Base-by-base conservation (phyloP, 2,329 filamentous ascomycete species). In the Xylariaceae sp. region DNA sequence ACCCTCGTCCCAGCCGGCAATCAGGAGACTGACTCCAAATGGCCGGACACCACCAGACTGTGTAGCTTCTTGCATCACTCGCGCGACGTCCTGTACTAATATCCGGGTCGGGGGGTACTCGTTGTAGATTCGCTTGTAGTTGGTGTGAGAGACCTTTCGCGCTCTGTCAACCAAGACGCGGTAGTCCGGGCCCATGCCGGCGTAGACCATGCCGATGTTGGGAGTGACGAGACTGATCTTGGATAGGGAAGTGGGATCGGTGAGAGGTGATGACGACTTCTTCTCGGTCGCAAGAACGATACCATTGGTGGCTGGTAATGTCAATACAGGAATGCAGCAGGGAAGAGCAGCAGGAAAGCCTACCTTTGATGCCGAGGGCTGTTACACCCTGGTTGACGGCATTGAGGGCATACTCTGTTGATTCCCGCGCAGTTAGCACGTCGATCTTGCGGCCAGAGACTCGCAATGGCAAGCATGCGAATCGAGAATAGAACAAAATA, bases 111-210 rank as follows among this genome's bases (percentile, higher is more conserved):
- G 94, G n/a, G 94, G 94, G 80, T 99, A 99, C 80, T 99, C 94
- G 79, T 99, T 99, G 83, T 99, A 99, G 80, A 99, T 92, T 76
- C 94, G 91, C 86, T 99, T 99, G 87, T 99, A 99, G 76, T 88
- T 89, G 52, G 94, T 96, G 80, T 99, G 94, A 58, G 92, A 96
- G 68, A 97, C 94, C 78, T 97, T 99, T 74, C 94, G 92, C 69
- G 94, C 94, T 77, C 92, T 93, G 82, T 99, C 94, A 69, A 97
- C 94, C 57, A 99, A 84, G 59, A 99, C 91, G 76, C 94, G 88
- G 81, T 97, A 99, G 77, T 99, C 94, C 61, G 94, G 94, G 35
- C 94, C 93, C 94, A 99, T 99, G 74, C 94, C 94, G 55, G 92
- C 92, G 80, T 99, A 99, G 71, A 99, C 94, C 90, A 97, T 97